Percentiles rank a stretch among this genome's conserved stretches.
These are phyloP conservation scores for Meredithiella fracta DNA, from an alignment of 2,329 filamentous ascomycete species.

Conservation along the genomic window DNA sequence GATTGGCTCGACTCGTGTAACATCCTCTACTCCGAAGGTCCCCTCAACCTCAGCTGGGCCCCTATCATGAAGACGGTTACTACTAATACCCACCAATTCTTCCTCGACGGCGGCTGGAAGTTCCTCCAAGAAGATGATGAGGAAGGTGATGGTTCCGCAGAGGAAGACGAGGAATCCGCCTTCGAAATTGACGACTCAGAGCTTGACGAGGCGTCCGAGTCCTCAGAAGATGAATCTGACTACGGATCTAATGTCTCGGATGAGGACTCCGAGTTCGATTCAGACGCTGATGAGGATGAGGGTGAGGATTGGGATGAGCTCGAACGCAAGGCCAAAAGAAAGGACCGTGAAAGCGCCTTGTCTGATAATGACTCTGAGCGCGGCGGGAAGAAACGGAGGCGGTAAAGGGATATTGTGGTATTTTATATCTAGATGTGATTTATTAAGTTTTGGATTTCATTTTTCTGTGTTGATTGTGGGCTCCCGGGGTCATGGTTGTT, in stretches of 20 bases:
- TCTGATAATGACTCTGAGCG: conserved; percentile 49
- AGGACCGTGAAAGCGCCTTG: conserved; percentile 49
- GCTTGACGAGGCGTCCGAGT: conserved; percentile 63
- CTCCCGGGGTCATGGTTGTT: not conserved
- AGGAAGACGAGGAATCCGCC: conserved; percentile 66
- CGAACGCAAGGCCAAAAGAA: conserved; percentile 78
- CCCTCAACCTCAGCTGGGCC: conserved; percentile 94
- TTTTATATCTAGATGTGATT: not conserved
- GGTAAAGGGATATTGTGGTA: conserved; percentile 19
- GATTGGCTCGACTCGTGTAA: conserved; percentile 95
- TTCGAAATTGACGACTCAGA: conserved; percentile 86
- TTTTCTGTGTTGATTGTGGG: not conserved
- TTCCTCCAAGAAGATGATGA: conserved; percentile 83
- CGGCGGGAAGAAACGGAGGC: conserved; percentile 39
- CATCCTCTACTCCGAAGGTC: conserved; percentile 85
- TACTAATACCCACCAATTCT: conserved; percentile 86
- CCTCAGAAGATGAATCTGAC: conserved; percentile 69
- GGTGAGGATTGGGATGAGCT: conserved; percentile 90
- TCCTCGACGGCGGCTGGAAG: conserved; percentile 84
- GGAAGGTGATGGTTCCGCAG: conserved; percentile 58
- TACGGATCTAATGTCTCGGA: conserved; percentile 83
- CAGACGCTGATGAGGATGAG: conserved; percentile 53
- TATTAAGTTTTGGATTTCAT: not conserved
- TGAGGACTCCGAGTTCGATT: conserved; percentile 49
- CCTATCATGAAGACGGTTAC: conserved; percentile 99